phyloP scores from a whole-genome alignment of 768 basidiomycete species.

The Xanthoconium purpureum region DNA sequence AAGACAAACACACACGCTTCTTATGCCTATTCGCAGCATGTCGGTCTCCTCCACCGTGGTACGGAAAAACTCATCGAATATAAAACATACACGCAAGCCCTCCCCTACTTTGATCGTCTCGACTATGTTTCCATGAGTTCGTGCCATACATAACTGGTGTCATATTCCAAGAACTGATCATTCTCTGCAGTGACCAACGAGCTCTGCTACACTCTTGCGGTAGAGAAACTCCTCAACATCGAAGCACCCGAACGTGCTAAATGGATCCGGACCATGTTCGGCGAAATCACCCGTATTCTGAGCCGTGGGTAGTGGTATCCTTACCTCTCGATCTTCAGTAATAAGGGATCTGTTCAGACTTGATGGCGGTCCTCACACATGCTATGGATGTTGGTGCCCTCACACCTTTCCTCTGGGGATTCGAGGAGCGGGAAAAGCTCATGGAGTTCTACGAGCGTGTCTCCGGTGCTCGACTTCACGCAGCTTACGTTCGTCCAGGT shows the following conservation, averaged over 20 bases:
- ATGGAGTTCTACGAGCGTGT: constrained; percentile 99
- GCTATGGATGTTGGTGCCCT: constrained; percentile 98
- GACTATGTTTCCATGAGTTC: constrained; percentile 99
- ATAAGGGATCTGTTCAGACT: constrained; percentile 45
- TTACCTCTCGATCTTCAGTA: not conserved
- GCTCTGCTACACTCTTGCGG: constrained; percentile 93
- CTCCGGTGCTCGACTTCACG: constrained; percentile 94
- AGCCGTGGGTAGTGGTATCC: constrained; percentile 61
- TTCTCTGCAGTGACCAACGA: constrained; percentile 90
- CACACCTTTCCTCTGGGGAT: constrained; percentile 99
- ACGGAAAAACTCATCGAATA: constrained; percentile 99
- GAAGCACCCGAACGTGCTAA: constrained; percentile 95
- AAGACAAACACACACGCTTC: not conserved
- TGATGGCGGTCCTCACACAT: constrained; percentile 96
- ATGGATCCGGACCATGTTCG: constrained; percentile 97
- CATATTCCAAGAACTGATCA: constrained; percentile 1
- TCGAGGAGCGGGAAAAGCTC: constrained; percentile 99
- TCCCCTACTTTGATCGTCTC: constrained; percentile 97
- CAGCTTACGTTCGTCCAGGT: constrained; percentile 96
- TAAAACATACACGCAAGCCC: constrained; percentile 96
- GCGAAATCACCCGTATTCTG: constrained; percentile 92
- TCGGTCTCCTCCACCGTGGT: constrained; percentile 93
- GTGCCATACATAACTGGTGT: constrained; percentile 27
- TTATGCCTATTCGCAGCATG: constrained; percentile 54
- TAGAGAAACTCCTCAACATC: constrained; percentile 97